Percentiles rank a stretch among this genome's conserved stretches.
phyloP scores from a whole-genome alignment of 2,329 filamentous ascomycete species.

The Monilinia polystroma region DNA sequence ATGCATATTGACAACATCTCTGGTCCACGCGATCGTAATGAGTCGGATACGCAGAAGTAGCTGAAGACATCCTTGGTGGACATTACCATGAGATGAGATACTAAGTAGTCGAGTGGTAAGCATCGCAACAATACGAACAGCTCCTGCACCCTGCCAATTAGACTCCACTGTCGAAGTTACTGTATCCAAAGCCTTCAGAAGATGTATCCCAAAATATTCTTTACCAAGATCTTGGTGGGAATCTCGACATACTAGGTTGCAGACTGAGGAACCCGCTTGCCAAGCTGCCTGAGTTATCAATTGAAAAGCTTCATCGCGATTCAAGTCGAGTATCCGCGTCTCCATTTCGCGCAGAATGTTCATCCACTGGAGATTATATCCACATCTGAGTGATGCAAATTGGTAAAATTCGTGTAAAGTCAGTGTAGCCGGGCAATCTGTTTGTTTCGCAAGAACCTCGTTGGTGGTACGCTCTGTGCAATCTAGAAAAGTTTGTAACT shows the following conservation, averaged over 20 bases:
- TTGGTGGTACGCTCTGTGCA: slow-evolving; percentile 46
- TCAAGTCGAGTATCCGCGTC: slow-evolving; percentile 50
- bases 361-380: slow-evolving; percentile 52
- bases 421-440: slow-evolving; percentile 49
- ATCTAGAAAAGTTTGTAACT: slow-evolving; percentile 32
- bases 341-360: slow-evolving; percentile 55
- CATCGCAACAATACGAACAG: slow-evolving; percentile 44
- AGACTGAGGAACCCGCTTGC: slow-evolving; percentile 46
- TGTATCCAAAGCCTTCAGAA: slow-evolving; percentile 41
- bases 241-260: slow-evolving; percentile 33
- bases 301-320: slow-evolving; percentile 48
- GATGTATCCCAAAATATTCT: slow-evolving; percentile 37
- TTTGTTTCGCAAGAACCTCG: slow-evolving; percentile 51
- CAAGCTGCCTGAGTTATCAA: slow-evolving; percentile 51
- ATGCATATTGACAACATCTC: slow-evolving; percentile 23
- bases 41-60: slow-evolving; percentile 41
- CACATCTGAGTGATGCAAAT: slow-evolving; percentile 50
- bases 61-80: slow-evolving; percentile 37
- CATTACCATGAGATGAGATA: slow-evolving; percentile 35
- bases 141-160: slow-evolving; percentile 53
- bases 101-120: slow-evolving; percentile 48
- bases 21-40: slow-evolving; percentile 45
- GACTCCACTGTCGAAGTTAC: slow-evolving; percentile 43
- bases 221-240: slow-evolving; percentile 43
- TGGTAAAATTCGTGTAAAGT: slow-evolving; percentile 54